A percentile compares a stretch with the other conserved stretches of the same genome.
These are phyloP conservation scores for Eremothecium sinecaudum DNA, from an alignment of 1,139 yeast genomes.

Conservation along the genomic window DNA sequence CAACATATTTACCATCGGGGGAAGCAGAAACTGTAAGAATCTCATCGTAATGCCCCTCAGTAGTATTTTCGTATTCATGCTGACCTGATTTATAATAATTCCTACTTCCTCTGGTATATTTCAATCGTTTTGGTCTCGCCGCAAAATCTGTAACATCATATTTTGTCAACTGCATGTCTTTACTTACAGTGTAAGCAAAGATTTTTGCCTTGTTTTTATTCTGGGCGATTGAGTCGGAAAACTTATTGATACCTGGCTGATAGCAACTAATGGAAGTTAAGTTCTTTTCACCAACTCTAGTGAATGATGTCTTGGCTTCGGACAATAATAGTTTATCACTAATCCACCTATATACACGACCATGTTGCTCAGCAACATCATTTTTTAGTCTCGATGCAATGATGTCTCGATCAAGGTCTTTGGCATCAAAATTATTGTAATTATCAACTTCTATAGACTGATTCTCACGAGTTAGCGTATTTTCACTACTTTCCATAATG, in stretches of 20 bases:
- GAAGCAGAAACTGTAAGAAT: constrained; percentile 74
- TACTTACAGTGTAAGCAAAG: constrained; percentile 69
- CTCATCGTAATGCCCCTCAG: constrained; percentile 62
- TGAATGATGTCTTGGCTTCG: constrained; percentile 35
- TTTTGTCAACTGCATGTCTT: constrained; percentile 70
- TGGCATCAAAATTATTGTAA: constrained; percentile 73
- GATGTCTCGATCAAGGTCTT: constrained; percentile 80
- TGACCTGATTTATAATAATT: constrained; percentile 39
- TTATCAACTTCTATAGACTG: constrained; percentile 28
- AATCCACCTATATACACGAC: constrained; percentile 63
- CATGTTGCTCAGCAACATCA: constrained; percentile 86
- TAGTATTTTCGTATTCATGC: constrained; percentile 33
- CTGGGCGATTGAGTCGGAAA: constrained; percentile 17
- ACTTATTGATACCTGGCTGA: constrained; percentile 31
- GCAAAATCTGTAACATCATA: constrained; percentile 52
- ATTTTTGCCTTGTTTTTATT: constrained; percentile 30
- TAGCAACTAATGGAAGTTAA: constrained; percentile 37
- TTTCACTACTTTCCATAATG: constrained; percentile 20
- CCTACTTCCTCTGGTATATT: constrained; percentile 56
- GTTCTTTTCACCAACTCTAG: constrained; percentile 52
- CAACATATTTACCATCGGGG: constrained; percentile 79
- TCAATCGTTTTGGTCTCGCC: constrained; percentile 51
- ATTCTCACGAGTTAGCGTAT: constrained; percentile 9
- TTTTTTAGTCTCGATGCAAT: constrained; percentile 68
- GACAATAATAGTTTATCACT: constrained; percentile 45